These are phyloP conservation scores for Saprolegnia parasitica DNA, from an alignment of 352 stramenopile species.

Conservation along the genomic window DNA sequence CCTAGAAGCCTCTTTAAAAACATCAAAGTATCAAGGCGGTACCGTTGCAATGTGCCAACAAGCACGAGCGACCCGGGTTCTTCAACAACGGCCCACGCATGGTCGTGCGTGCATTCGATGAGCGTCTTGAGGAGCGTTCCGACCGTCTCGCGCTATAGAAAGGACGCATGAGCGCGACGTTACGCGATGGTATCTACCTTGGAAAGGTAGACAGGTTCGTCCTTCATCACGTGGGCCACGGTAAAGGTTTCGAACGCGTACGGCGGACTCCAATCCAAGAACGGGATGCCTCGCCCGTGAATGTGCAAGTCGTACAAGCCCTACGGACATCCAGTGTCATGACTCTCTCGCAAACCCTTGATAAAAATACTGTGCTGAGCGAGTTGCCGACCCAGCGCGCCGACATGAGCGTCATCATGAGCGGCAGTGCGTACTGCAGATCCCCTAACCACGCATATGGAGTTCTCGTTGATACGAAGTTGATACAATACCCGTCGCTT, in stretches of 20 bases:
- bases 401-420: conserved; percentile 90
- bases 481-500: conserved; percentile 87
- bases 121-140: conserved; percentile 11
- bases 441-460: conserved; percentile 13
- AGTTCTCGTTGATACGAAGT: neutral
- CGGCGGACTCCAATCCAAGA: conserved; percentile 29
- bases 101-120: neutral
- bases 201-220: neutral
- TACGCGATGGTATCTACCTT: too few relatives aligned
- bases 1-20: neutral
- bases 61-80: neutral
- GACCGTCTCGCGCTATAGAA: conserved; percentile 17
- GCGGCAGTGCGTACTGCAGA: conserved; percentile 73
- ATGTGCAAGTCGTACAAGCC: conserved; percentile 93
- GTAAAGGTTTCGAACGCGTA: conserved; percentile 6
- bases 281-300: conserved; percentile 33
- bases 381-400: conserved; percentile 88
- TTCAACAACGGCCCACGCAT: conserved; percentile 24
- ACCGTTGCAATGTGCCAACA: conserved; percentile 22
- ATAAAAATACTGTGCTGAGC: conserved; percentile 46
- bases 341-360: too few relatives aligned
- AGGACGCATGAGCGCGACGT: neutral
- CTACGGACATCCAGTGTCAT: conserved; percentile 38
- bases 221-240: conserved; percentile 64
- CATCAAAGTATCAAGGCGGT: neutral